Evolutionary conservation across 2,329 filamentous ascomycete species (phyloP).

Genomic region (Penicillium sp.): DNA sequence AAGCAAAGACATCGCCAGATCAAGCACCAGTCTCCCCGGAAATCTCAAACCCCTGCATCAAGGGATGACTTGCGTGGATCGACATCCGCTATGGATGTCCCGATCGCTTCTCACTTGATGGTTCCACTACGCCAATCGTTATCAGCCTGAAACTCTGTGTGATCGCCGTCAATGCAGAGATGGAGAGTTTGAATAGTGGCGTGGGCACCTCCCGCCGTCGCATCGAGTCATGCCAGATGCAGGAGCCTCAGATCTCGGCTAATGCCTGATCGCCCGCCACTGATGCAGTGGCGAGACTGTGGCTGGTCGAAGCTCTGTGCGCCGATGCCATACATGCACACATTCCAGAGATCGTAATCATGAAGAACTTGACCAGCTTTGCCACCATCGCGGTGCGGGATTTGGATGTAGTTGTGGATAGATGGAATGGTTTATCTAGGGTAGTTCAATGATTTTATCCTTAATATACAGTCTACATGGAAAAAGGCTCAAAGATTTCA

Average conservation of each 20-base stretch:
- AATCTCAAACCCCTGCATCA: constrained; percentile 21
- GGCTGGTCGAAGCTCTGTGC: constrained; percentile 9
- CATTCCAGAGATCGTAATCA: constrained; percentile 1
- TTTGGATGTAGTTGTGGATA: too few species aligned
- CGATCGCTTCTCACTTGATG: too few species aligned
- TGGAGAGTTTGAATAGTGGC: constrained; percentile 13
- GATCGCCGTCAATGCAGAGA: constrained; percentile 2
- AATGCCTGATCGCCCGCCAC: constrained; percentile 8
- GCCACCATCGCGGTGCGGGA: too few species aligned
- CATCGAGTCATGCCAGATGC: constrained; percentile 17
- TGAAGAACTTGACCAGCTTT: too few species aligned
- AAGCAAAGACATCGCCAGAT: constrained; percentile 9
- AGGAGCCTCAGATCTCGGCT: constrained; percentile 7
- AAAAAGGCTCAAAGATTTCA: too few species aligned
- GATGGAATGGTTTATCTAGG: too few species aligned
- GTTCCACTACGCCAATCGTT: not conserved
- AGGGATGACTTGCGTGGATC: constrained; percentile 12
- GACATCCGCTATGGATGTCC: not conserved
- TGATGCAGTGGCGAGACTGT: constrained; percentile 12
- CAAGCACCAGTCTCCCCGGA: constrained; percentile 12
- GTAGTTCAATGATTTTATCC: too few species aligned
- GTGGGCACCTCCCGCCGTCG: constrained; percentile 8
- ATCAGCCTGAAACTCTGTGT: not conserved
- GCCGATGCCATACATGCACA: constrained; percentile 10
- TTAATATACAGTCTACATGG: too few species aligned